These are phyloP conservation scores for Arabis alpina DNA, from an alignment of 345 rosid species.

Conservation along the genomic window DNA sequence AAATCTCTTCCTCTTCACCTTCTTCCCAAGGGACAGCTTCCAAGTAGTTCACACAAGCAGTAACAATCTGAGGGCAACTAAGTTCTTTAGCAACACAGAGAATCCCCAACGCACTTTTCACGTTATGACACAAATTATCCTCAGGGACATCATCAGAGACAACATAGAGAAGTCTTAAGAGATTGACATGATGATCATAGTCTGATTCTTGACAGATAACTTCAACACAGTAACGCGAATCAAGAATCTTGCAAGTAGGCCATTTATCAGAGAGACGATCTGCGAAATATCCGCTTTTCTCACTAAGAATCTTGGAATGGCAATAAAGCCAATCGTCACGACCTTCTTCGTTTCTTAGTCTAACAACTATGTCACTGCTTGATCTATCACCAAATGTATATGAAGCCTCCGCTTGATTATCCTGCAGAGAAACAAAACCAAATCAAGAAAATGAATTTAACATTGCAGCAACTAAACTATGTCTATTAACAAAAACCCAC, in stretches of 20 bases:
- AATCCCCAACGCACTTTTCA: conserved; percentile 81
- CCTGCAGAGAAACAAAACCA: conserved; percentile 34
- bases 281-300: conserved; percentile 78
- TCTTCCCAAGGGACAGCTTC: conserved; percentile 99
- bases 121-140: conserved; percentile 70
- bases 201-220: conserved; percentile 77
- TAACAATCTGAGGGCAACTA: conserved; percentile 58
- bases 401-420: conserved; percentile 46
- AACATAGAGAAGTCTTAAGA: conserved; percentile 72
- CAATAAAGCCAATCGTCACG: conserved; percentile 90
- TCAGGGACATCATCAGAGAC: conserved; percentile 50
- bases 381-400: conserved; percentile 70
- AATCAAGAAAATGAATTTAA: not conserved
- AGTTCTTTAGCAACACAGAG: conserved; percentile 75
- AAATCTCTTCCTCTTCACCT: conserved; percentile 85
- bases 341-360: conserved; percentile 78
- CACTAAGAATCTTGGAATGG: conserved; percentile 69
- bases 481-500: not conserved
- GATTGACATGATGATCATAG: conserved; percentile 73
- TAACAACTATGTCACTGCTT: conserved; percentile 87
- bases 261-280: conserved; percentile 88
- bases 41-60: conserved; percentile 78
- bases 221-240: conserved; percentile 87
- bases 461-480: not conserved
- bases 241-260: conserved; percentile 95